Base-by-base conservation (phyloP, 306 rosid genomes). In the Hylodesmum podocarpum region DNA sequence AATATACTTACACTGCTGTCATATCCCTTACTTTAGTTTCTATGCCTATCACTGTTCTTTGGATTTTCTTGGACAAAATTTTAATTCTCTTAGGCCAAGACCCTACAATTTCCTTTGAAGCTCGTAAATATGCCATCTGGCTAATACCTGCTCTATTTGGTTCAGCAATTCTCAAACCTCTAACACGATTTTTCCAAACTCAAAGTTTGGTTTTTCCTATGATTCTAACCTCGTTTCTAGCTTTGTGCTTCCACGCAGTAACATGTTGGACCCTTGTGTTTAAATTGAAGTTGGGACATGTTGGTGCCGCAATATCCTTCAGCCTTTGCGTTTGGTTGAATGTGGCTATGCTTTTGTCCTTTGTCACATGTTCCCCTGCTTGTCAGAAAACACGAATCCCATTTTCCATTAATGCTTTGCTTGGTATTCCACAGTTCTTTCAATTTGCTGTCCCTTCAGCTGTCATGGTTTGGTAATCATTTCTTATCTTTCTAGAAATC, bases 381-480 rank as follows among this genome's bases (percentile, higher is more conserved):
- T 93, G 93, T 53, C 54, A 84, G 55, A 82, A 77, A 28, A 87
- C 91, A 0, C 78, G 87, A 0, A 13, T 75, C 2, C 13, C 80
- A 5, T 76, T 90, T 66, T 79, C 93, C 0, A 64, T 12, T 14
- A 78, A 86, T 3, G 83, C 77, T 51, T 58, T 93, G 12, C 25
- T 41, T 28, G 61, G 83, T 16, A 3, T 87, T 0, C 7, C 67
- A 15, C 49, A 76, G 53, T 93, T 90, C 81, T 66, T 86, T 73
- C 80, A 78, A 0, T 57, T 87, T 44, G 94, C 89, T n/a, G 15
- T 83, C 4, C 96, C 97, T 0, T 83, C 97, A 9, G 91, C 97
- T 3, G 66, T 78, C 0, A 93, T 90, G 96, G 51, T 82, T 73
- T 90, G 97, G 97, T 90, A 83, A 85, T 5, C 11, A 1, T 28